These are phyloP conservation scores for Amanita thiersii DNA, from an alignment of 768 basidiomycete genomes.

Conservation along the genomic window DNA sequence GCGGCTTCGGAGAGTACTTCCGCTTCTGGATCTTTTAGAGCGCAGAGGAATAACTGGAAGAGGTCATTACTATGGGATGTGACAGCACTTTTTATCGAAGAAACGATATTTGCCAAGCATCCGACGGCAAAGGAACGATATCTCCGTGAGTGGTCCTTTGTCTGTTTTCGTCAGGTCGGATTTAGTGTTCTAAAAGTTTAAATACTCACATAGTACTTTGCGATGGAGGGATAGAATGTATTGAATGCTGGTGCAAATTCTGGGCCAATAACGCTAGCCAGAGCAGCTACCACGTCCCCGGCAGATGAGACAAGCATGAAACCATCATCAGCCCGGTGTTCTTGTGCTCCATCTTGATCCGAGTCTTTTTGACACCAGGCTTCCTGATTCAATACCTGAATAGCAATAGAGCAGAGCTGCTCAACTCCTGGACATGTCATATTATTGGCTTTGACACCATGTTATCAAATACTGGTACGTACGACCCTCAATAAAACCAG, in stretches of 20 bases:
- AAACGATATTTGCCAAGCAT: constrained; percentile 90
- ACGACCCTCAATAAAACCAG: constrained; percentile 77
- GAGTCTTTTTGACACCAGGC: constrained; percentile 95
- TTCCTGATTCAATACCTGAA: constrained; percentile 87
- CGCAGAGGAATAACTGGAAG: constrained; percentile 76
- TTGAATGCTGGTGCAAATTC: constrained; percentile 79
- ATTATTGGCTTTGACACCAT: constrained; percentile 1
- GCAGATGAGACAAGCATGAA: constrained; percentile 92
- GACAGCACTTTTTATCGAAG: constrained; percentile 80
- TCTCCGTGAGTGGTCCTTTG: constrained; percentile 76
- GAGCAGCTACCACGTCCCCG: constrained; percentile 84
- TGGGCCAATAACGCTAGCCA: constrained; percentile 75
- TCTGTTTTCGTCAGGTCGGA: constrained; percentile 33
- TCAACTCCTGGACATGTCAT: constrained; percentile 58
- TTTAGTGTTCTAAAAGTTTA: neutral
- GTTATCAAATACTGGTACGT: constrained; percentile 20
- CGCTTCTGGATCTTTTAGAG: constrained; percentile 75
- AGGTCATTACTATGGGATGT: constrained; percentile 80
- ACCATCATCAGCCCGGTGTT: constrained; percentile 93
- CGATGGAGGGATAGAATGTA: constrained; percentile 83
- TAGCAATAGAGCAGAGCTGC: constrained; percentile 68
- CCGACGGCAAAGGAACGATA: constrained; percentile 94
- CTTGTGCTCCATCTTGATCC: constrained; percentile 84
- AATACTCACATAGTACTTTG: constrained; percentile 80
- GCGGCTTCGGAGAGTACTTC: constrained; percentile 96